phyloP scores from a whole-genome alignment of 192 early-diverging fungal genomes.

The Mortierella claussenii region DNA sequence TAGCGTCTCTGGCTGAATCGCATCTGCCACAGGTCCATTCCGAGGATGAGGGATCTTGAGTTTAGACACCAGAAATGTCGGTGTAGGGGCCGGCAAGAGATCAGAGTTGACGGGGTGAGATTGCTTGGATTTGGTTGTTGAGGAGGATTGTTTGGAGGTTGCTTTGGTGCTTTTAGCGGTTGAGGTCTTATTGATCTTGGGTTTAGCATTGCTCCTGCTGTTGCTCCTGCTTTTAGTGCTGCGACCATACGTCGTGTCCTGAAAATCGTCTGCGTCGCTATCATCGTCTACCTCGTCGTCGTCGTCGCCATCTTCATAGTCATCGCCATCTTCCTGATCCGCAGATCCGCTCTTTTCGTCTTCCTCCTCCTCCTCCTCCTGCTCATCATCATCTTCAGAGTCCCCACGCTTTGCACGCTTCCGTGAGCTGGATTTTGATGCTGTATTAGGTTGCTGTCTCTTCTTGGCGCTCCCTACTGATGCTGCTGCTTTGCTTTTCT shows the following conservation, averaged over 20 bases:
- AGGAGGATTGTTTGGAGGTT: background rate
- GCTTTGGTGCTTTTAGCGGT: background rate
- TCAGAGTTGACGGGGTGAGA: background rate
- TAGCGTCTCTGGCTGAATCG: constrained; percentile 58
- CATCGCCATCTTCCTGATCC: background rate
- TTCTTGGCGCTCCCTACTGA: background rate
- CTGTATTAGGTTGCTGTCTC: too few species aligned
- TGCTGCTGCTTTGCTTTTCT: background rate
- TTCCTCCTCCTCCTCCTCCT: constrained; percentile 4
- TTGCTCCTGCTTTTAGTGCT: background rate
- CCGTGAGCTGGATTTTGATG: too few species aligned
- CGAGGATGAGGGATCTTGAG: constrained; percentile 53
- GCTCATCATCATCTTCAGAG: background rate
- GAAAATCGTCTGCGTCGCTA: constrained; percentile 25
- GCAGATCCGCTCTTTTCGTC: background rate
- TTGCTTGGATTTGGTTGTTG: constrained; percentile 1
- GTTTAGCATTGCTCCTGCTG: background rate
- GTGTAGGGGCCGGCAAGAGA: constrained; percentile 8
- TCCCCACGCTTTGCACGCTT: constrained; percentile 14
- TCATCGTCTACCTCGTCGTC: constrained; percentile 4
- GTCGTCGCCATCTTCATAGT: background rate
- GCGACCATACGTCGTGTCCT: background rate
- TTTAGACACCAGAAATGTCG: constrained; percentile 4
- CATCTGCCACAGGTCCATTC: constrained; percentile 55
- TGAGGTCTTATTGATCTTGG: background rate